Conservation (phyloP, 345 rosid species). For the Eucalyptus sp. region DNA sequence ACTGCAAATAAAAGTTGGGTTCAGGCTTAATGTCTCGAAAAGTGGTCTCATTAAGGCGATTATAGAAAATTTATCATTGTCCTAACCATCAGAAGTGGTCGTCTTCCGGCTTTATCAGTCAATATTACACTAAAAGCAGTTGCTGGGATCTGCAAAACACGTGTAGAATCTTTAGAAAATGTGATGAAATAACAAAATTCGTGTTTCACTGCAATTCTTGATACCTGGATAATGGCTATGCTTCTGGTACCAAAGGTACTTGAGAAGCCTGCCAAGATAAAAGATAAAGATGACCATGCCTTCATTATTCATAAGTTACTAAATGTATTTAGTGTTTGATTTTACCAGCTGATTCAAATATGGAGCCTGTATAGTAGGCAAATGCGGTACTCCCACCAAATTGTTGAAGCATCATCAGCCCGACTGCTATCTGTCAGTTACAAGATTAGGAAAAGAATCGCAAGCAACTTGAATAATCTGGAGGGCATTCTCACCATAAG, state of each 20-base stretch:
- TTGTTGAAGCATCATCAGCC: slow-evolving; percentile 35
- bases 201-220: neutral
- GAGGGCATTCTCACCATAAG: neutral
- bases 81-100: slow-evolving; percentile 16
- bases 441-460: neutral
- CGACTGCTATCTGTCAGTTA: slow-evolving; percentile 32
- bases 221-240: slow-evolving; percentile 5
- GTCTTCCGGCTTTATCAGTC: slow-evolving; percentile 13
- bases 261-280: neutral
- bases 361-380: slow-evolving; percentile 29
- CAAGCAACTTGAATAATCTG: neutral
- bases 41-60: neutral
- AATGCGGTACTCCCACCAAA: slow-evolving; percentile 31
- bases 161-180: neutral
- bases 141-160: slow-evolving; percentile 1
- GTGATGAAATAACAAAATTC: neutral
- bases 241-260: neutral
- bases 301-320: neutral
- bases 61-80: too few relatives aligned
- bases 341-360: slow-evolving; percentile 39
- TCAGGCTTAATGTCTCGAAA: neutral
- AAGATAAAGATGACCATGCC: neutral
- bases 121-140: neutral
- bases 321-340: neutral
- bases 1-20: neutral